Conservation (phyloP, 768 basidiomycete species). For the Fibroporia radiculosa region DNA sequence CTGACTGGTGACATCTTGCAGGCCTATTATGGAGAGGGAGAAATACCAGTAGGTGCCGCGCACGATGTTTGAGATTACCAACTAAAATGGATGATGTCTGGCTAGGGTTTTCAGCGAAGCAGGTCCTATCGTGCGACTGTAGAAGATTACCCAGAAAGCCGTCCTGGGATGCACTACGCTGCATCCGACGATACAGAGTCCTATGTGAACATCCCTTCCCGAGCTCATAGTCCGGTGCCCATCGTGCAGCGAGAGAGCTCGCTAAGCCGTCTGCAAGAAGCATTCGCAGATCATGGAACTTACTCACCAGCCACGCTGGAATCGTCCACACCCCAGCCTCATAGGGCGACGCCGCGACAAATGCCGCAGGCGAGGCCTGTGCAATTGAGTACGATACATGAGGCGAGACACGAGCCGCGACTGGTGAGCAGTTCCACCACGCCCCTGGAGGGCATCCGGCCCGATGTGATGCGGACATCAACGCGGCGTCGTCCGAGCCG, state of each 20-base stretch:
- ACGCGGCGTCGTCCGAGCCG: constrained; percentile 1
- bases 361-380: constrained; percentile 5
- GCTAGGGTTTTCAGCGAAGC: constrained; percentile 3
- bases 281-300: constrained; percentile 18
- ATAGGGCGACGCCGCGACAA: constrained; percentile 14
- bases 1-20: background rate
- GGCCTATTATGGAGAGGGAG: constrained; percentile 5
- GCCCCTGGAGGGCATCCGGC: constrained; percentile 10
- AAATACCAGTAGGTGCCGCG: background rate
- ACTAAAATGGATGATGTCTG: background rate
- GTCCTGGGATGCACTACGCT: background rate
- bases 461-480: constrained; percentile 14
- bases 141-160: constrained; percentile 13
- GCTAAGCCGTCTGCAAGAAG: constrained; percentile 16
- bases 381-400: constrained; percentile 8
- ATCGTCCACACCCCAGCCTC: constrained; percentile 12
- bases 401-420: constrained; percentile 14
- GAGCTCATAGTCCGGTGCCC: constrained; percentile 14
- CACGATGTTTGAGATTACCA: background rate
- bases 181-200: constrained; percentile 10
- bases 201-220: constrained; percentile 13
- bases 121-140: constrained; percentile 7
- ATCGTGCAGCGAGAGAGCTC: constrained; percentile 23
- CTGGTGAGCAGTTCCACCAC: constrained; percentile 13
- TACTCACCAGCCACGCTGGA: constrained; percentile 13